Evolutionary conservation across 1,139 yeast species (phyloP), one percentile per base, ranked within the genome.

Genomic region (Blastobotrys aristatus): DNA sequence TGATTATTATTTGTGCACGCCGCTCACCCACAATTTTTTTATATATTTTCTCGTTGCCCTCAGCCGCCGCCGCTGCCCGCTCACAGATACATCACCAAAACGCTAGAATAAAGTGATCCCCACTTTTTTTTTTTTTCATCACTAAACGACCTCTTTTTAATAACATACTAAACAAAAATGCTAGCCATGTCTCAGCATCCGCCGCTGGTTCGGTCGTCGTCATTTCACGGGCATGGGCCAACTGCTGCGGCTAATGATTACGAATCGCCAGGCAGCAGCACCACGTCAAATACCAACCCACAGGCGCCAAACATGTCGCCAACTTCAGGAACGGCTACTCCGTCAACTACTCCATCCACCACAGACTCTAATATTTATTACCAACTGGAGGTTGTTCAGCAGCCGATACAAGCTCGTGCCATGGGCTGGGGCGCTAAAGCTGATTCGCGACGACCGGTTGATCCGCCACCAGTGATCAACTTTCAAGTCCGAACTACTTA

Each of bases 341-440:
- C 41, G 22, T 16, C 41, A 22, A 38, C 30, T 13, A 5, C 41
- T 21, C 11, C 24, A 36, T 24, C 41, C 30, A 38, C 41, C 13
- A 22, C 17, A 14, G 27, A 40, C 22, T 17, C 24, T 20, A 14
- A 27, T 10, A n/a, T n/a, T 16, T 32, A 48, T 24, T 54, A 54
- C 36, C 41, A 47, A 20, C 40, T 53, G 18, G 57, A 58, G 16
- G 49, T 63, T 18, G 59, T 57, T 31, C 66, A 63, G 48, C 64
- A 63, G 40, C 66, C 66, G 3, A 48, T 55, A 22, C 64, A 60
- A 43, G 66, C 66, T 16, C 49, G 66, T 27, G 66, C 66, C 4
- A 62, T 62, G 49, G 66, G 66, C 30, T 62, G 66, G 66, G 64
- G 66, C 16, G 51, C 64, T 20, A 59, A 62, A 46, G 62, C 63